Evolutionary conservation across 1,284 basidiomycete species (phyloP).

Genomic region (Volvariella surrecta): DNA sequence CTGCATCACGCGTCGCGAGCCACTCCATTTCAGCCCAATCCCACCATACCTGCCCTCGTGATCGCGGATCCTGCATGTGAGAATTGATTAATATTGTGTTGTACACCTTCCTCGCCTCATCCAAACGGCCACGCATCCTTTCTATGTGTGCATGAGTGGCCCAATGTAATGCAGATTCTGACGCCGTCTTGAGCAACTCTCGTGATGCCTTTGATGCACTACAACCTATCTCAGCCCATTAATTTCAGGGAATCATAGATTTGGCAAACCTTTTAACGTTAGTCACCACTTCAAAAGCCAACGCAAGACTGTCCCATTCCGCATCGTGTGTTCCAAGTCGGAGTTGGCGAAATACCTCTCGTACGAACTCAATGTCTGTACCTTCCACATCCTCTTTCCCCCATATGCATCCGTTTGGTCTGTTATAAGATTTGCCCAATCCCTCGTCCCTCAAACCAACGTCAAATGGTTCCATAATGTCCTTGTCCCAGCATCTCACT

Average conservation of each 20-base stretch:
- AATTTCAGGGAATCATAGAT: neutral
- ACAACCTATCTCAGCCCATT: slow-evolving; percentile 2
- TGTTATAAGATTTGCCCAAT: slow-evolving; percentile 20
- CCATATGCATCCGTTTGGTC: slow-evolving; percentile 30
- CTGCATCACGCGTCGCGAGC: slow-evolving; percentile 45
- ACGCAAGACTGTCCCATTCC: slow-evolving; percentile 54
- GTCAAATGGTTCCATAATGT: slow-evolving; percentile 47
- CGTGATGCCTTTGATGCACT: slow-evolving; percentile 76
- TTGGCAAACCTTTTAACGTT: slow-evolving; percentile 50
- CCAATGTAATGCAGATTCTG: slow-evolving; percentile 71
- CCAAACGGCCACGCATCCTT: slow-evolving; percentile 55
- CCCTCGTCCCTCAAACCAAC: slow-evolving; percentile 24
- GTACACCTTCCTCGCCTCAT: slow-evolving; percentile 82
- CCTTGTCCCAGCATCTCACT: slow-evolving; percentile 55
- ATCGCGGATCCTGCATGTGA: slow-evolving; percentile 26
- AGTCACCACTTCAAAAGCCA: slow-evolving; percentile 63
- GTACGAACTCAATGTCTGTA: slow-evolving; percentile 38
- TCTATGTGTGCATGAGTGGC: slow-evolving; percentile 77
- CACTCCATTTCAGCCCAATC: slow-evolving; percentile 90
- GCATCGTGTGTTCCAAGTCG: slow-evolving; percentile 36
- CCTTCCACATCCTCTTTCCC: slow-evolving; percentile 35
- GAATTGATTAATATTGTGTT: slow-evolving; percentile 50
- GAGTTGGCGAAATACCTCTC: slow-evolving; percentile 53
- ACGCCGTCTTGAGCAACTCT: slow-evolving; percentile 50
- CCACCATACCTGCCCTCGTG: slow-evolving; percentile 57